phyloP scores from a whole-genome alignment of 75 land plant genomes.

The Cupressus sempervirens region DNA sequence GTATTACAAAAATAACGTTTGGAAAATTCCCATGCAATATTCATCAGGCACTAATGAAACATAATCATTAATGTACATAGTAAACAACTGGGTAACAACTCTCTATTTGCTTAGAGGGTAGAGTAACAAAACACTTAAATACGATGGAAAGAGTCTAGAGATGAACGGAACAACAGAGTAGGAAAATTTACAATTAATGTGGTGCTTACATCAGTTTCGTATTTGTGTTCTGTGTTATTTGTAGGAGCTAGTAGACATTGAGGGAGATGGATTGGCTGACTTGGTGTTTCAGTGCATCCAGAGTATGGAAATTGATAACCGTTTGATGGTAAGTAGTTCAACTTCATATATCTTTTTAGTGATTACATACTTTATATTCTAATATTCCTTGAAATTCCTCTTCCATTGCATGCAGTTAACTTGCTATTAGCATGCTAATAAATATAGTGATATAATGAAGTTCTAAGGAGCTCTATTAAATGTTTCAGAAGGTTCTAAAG shows the following conservation, averaged over 20 bases:
- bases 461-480: not conserved
- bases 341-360: not conserved
- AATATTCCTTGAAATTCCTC: not conserved
- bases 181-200: not conserved
- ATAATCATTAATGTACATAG: not conserved
- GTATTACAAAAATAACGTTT: not conserved
- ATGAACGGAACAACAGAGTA: not conserved
- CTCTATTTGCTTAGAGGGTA: not conserved
- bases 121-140: not conserved
- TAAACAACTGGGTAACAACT: not conserved
- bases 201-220: not conserved
- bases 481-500: not conserved
- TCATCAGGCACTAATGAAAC: not conserved
- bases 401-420: not conserved
- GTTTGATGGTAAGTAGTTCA: conserved; percentile 34
- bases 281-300: conserved; percentile 47
- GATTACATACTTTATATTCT: not conserved
- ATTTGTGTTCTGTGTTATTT: not conserved
- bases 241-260: conserved; percentile 51
- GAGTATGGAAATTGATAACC: conserved; percentile 55
- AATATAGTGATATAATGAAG: not conserved
- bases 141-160: not conserved
- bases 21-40: too few species aligned
- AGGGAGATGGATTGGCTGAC: conserved; percentile 47
- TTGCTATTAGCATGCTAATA: not conserved